Evolutionary conservation across 2,329 filamentous ascomycete genomes (phyloP).

Genomic region (Ilyonectria destructans): DNA sequence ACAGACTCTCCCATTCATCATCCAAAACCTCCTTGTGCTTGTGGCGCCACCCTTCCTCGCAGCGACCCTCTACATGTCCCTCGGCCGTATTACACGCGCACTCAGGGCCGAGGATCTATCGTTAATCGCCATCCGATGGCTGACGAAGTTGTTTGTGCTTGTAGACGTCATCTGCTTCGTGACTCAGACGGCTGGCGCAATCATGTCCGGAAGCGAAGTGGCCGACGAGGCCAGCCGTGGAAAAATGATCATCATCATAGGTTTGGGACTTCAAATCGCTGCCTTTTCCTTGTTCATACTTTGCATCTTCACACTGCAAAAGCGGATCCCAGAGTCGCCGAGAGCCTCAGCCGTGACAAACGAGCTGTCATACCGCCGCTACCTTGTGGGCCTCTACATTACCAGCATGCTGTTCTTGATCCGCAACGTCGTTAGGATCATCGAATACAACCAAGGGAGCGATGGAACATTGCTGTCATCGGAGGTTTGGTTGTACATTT

Average conservation of each 20-base stretch:
- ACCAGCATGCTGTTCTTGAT: constrained; percentile 63
- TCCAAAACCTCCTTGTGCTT: constrained; percentile 58
- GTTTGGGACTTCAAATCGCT: constrained; percentile 65
- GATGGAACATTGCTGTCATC: constrained; percentile 60
- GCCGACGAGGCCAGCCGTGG: constrained; percentile 31
- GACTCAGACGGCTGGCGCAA: constrained; percentile 57
- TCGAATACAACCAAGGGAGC: constrained; percentile 64
- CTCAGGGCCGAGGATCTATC: constrained; percentile 56
- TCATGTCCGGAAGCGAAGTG: constrained; percentile 45
- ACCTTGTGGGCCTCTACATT: constrained; percentile 60
- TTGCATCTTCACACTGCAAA: constrained; percentile 61
- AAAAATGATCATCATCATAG: constrained; percentile 48
- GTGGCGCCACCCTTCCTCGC: constrained; percentile 59
- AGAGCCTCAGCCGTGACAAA: neutral
- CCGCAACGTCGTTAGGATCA: constrained; percentile 63
- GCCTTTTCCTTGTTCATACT: constrained; percentile 67
- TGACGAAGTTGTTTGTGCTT: constrained; percentile 64
- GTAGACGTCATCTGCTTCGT: constrained; percentile 62
- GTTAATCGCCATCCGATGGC: constrained; percentile 53
- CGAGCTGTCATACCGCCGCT: constrained; percentile 39
- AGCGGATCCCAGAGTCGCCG: constrained; percentile 50
- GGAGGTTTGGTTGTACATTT: constrained; percentile 63
- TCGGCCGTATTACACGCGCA: constrained; percentile 54
- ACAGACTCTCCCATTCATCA: constrained; percentile 52
- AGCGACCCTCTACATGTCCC: constrained; percentile 61